Base-by-base conservation (phyloP, 164 flowering plant species). In the Magnolia officinalis region DNA sequence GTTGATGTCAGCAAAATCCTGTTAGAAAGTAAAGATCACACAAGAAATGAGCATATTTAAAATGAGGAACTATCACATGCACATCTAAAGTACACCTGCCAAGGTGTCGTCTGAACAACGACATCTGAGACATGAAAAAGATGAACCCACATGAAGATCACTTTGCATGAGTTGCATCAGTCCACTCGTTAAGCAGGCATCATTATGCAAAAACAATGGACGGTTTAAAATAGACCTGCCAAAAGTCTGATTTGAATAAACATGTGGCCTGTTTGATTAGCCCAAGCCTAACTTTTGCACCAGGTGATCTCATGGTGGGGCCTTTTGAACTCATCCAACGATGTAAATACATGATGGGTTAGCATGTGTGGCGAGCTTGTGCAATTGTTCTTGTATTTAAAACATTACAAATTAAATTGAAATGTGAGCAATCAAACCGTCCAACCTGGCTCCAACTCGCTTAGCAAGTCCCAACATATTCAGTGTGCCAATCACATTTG, bases 391-490 rank as follows among this genome's bases (percentile, higher is more conserved):
- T 55, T 55, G 16, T 55, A 55, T 55, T 55, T 55, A 11, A 55
- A 55, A 16, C 16, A 55, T 16, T 16, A 55, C 26, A 75, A 59
- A 68, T 31, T 18, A 68, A 4, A 72, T 58, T 1, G 4, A 13
- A 24, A 67, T 7, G 37, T 6, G 67, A 23, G 58, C 14, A 61
- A 58, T 26, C 5, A 59, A 58, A 71, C n/a, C 49, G 20, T 19
- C 84, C 23, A 77, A 96, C 90, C 99, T 92, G 77, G 99, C 99
- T 75, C 98, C 98, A 74, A 96, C 97, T 70, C 99, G 91, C 84
- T 96, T 94, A 45, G 99, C 99, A 82, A 96, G 98, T 71, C 99
- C 99, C 77, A 96, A 78, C 99, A 96, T 96, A 84, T 96, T 96
- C 79, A 96, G 79, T 5, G 99, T 96, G 51, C 99, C 99, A 82